These are phyloP conservation scores for Myxozyma nipponensis DNA, from an alignment of 805 yeast genomes.

Conservation along the genomic window DNA sequence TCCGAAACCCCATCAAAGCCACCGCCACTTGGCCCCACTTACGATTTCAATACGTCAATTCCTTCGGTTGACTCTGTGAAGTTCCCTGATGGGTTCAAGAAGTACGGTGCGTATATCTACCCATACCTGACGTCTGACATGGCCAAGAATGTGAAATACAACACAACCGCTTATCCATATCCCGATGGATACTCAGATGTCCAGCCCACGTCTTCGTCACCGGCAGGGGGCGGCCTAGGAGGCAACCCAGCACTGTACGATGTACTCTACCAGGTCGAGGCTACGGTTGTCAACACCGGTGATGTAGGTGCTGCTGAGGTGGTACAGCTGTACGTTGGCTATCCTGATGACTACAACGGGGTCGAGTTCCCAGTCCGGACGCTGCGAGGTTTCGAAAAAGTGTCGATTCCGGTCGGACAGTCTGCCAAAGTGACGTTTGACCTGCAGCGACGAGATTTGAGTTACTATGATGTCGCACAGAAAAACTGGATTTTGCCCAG, in stretches of 20 bases:
- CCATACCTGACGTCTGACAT: constrained; percentile 26
- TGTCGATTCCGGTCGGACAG: constrained; percentile 44
- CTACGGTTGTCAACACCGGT: constrained; percentile 49
- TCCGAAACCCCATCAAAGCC: constrained; percentile 29
- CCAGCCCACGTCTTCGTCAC: constrained; percentile 31
- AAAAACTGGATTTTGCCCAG: constrained; percentile 59
- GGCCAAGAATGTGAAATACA: constrained; percentile 7
- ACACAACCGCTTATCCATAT: constrained; percentile 35
- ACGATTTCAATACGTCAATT: constrained; percentile 8
- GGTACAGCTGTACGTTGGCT: constrained; percentile 52
- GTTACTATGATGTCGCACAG: constrained; percentile 52
- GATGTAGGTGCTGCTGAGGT: constrained; percentile 46
- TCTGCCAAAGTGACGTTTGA: constrained; percentile 42
- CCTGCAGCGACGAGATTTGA: constrained; percentile 50
- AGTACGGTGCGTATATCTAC: constrained; percentile 31
- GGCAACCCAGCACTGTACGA: constrained; percentile 63
- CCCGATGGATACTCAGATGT: constrained; percentile 40
- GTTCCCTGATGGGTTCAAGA: constrained; percentile 37
- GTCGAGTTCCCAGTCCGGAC: constrained; percentile 52
- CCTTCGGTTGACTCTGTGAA: constrained; percentile 39
- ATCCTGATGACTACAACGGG: constrained; percentile 40
- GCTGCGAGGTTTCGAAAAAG: constrained; percentile 57
- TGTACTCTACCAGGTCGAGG: constrained; percentile 45
- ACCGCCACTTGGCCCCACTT: background rate
- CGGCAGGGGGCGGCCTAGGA: constrained; percentile 50